Base-by-base conservation (phyloP, 202 grass and related monocot genomes). In the Dendrocalamus latiflorus region DNA sequence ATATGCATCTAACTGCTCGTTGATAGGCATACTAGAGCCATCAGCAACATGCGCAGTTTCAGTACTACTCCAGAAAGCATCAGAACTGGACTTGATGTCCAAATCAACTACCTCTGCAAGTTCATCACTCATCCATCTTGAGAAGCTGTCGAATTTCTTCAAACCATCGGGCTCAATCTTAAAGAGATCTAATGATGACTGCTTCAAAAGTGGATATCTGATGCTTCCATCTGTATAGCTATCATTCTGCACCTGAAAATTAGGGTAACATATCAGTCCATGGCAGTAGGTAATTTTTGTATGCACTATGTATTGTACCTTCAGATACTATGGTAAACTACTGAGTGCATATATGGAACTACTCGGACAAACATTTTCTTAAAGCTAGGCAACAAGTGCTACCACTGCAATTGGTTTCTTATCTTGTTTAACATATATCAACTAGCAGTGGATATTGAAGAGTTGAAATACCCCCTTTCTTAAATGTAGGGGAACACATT, bases 121-220 rank as follows among this genome's bases (percentile, higher is more conserved):
- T 84, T 98, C 95, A 77, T 75, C 86, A 84, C 84, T 95, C 95
- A 98, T 93, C 95, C 95, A 98, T 69, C 87, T 94, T 15, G 90
- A 93, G 80, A 98, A 98, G 87, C 95, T 98, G 65, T 98, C 95
- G 1, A 95, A 94, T 83, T 98, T 98, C 56, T 98, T 98, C 72
- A 98, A 88, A 80, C 90, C 90, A 84, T 93, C 93, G 20, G 88
- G 70, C 80, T 93, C 85, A 15, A 81, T 72, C 82, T 91, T 90
- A 44, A 90, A 90, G 58, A 90, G 68, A 78, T 98, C 92, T 41
- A 90, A 74, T 70, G 90, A 95, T 83, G 88, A 80, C 77, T 92
- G 91, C 74, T 97, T 97, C 58, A 88, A 72, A 87, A 92, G 90
- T 67, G 91, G 68, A 83, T 74, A 67, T 61, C 81, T 66, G 55